Evolutionary conservation across 1,284 basidiomycete genomes (phyloP), one percentile per base, ranked within the genome.

Genomic region (Leccinum angustisporum): DNA sequence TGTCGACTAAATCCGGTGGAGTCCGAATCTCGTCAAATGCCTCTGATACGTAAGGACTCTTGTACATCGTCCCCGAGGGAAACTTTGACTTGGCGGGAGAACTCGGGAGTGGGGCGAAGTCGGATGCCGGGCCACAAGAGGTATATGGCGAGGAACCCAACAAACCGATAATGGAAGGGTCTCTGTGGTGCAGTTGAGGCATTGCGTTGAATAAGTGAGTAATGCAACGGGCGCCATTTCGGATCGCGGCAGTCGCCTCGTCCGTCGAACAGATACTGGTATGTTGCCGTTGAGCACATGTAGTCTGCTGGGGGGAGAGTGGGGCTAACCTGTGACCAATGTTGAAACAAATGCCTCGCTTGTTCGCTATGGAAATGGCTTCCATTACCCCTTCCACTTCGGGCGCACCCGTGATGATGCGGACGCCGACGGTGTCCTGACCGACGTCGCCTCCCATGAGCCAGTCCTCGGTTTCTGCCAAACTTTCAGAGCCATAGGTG

Each of bases 181-280:
- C 91, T 46, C 91, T 83, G 69, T 94, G 92, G 72, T 93, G 91
- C 58, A 95, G 77, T 68, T 90, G 90, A 4, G 91, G 91, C 92
- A 95, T 95, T 5, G 92, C 92, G 70, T 97, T 97, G 85, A 95
- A 95, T 21, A 96, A 80, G 75, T 96, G 94, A 0, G 94, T 96
- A 68, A 96, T 94, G 66, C 95, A 86, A 7, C 86, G 81, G 5
- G 94, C 92, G 33, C 92, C 92, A 58, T 80, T 79, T 48, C 82
- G 77, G 6, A 92, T 83, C 2, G 91, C 91, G 1, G 78, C 79
- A 5, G 85, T 85, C 4, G 92, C 91, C 58, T 86, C 79, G 25
- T 87, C 85, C 2, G 87, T 86, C 21, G 83, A 81, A 46, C 87
- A 86, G 62, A 85, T 83, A 66, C 88, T 90, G 10, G 50, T 52